Percentiles rank a stretch among this genome's conserved stretches.
phyloP scores from a whole-genome alignment of 345 rosid species.

The Rubroshorea leprosula region DNA sequence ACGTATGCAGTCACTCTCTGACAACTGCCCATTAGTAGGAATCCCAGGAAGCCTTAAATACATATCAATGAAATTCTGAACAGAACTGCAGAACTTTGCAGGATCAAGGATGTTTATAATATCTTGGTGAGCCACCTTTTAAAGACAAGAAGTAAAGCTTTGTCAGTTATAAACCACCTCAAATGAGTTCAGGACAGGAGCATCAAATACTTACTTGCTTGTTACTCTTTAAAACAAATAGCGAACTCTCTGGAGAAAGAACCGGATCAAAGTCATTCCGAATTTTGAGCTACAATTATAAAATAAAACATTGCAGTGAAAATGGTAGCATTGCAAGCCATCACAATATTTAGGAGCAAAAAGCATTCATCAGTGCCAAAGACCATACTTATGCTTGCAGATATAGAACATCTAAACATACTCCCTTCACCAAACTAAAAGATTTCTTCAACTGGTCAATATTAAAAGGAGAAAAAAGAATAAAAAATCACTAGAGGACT shows the following conservation, averaged over 20 bases:
- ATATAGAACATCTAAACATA: no score
- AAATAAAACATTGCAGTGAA: no score
- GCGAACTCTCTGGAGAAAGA: slow-evolving; percentile 98
- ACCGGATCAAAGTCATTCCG: slow-evolving; percentile 99
- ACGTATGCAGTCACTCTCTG: slow-evolving; percentile 94
- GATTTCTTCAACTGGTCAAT: no score
- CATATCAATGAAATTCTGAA: slow-evolving; percentile 89
- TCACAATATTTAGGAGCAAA: not conserved
- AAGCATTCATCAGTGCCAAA: not conserved
- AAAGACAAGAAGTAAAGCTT: slow-evolving; percentile 11
- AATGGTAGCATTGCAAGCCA: slow-evolving; percentile 10
- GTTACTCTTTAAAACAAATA: slow-evolving; percentile 91
- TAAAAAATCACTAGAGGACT: not conserved
- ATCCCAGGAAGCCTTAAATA: slow-evolving; percentile 85
- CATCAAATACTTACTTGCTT: slow-evolving; percentile 57
- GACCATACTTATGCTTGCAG: not conserved
- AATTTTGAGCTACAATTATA: slow-evolving; percentile 79
- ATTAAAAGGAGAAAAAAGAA: not conserved
- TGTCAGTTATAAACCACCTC: slow-evolving; percentile 12
- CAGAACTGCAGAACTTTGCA: slow-evolving; percentile 77
- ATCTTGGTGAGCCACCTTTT: slow-evolving; percentile 84
- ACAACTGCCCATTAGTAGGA: slow-evolving; percentile 74
- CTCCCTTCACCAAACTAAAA: no score
- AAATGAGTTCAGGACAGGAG: slow-evolving; percentile 5
- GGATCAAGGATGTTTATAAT: slow-evolving; percentile 80